phyloP scores from a whole-genome alignment of 768 basidiomycete species.

The Boletus speciosus region DNA sequence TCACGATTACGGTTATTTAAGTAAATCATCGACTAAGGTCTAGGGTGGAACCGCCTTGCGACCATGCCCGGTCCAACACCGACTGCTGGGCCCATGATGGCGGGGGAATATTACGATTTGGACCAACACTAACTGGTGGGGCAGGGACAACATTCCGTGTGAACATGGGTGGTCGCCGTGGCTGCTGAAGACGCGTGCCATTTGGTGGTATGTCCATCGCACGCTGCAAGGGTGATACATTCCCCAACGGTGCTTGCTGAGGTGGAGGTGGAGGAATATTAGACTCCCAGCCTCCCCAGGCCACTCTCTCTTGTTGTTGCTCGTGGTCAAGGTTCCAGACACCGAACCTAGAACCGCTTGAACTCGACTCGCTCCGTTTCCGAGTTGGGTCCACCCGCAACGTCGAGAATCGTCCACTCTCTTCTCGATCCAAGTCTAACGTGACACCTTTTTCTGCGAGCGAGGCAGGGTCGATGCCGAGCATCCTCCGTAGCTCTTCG shows the following conservation, averaged over 20 bases:
- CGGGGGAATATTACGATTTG: slow-evolving; percentile 38
- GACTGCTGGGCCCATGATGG: slow-evolving; percentile 41
- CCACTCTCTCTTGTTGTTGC: slow-evolving; percentile 21
- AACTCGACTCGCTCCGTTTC: slow-evolving; percentile 27
- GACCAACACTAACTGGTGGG: slow-evolving; percentile 31
- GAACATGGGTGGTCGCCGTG: slow-evolving; percentile 59
- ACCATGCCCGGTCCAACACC: slow-evolving; percentile 44
- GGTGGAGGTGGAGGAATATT: slow-evolving; percentile 28
- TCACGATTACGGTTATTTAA: slow-evolving; percentile 2
- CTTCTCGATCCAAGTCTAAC: slow-evolving; percentile 45
- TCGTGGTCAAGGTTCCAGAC: slow-evolving; percentile 32
- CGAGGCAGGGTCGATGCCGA: slow-evolving; percentile 67
- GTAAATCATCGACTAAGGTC: slow-evolving; percentile 37
- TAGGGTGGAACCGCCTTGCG: slow-evolving; percentile 35
- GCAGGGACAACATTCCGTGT: slow-evolving; percentile 33
- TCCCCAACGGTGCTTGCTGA: slow-evolving; percentile 24
- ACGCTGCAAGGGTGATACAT: slow-evolving; percentile 39
- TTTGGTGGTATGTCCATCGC: slow-evolving; percentile 51
- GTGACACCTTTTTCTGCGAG: slow-evolving; percentile 52
- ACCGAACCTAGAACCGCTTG: slow-evolving; percentile 20
- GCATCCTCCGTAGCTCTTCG: slow-evolving; percentile 62
- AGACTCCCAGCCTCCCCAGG: slow-evolving; percentile 29
- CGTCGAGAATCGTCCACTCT: slow-evolving; percentile 36
- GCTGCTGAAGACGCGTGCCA: slow-evolving; percentile 50
- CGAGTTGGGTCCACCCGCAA: slow-evolving; percentile 20